phyloP scores from a whole-genome alignment of 768 basidiomycete genomes.

The Rhodotorula sphaerocarpa region DNA sequence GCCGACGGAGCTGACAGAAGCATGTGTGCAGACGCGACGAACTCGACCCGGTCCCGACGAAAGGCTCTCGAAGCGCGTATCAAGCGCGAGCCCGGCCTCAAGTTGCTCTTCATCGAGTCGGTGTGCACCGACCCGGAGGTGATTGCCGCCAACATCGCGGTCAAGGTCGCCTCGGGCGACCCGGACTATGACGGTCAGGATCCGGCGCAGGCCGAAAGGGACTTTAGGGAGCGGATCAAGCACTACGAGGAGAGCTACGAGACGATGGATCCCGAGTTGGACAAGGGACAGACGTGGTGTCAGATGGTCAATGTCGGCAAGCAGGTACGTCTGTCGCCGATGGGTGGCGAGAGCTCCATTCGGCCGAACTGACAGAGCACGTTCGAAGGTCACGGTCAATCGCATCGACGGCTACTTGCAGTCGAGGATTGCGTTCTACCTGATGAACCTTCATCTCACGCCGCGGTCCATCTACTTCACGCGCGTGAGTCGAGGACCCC shows the following conservation, averaged over 20 bases:
- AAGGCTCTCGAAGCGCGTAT: constrained; percentile 77
- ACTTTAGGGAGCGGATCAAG: constrained; percentile 83
- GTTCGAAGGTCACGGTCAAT: constrained; percentile 40
- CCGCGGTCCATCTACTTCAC: constrained; percentile 95
- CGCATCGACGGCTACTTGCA: constrained; percentile 89
- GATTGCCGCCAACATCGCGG: constrained; percentile 88
- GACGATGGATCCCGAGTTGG: constrained; percentile 60
- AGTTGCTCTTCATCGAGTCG: constrained; percentile 88
- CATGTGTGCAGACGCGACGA: constrained; percentile 76
- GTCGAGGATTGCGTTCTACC: constrained; percentile 92
- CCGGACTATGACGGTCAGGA: constrained; percentile 92
- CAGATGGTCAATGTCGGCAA: constrained; percentile 88
- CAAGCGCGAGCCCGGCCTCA: constrained; percentile 73
- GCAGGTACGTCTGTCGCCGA: constrained; percentile 53
- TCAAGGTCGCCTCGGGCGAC: constrained; percentile 93
- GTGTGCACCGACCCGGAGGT: constrained; percentile 86
- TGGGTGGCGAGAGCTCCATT: constrained; percentile 37
- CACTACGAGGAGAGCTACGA: constrained; percentile 94
- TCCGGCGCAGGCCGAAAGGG: constrained; percentile 71
- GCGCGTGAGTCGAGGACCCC: constrained; percentile 53
- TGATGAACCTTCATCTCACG: constrained; percentile 88
- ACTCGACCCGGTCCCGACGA: constrained; percentile 50
- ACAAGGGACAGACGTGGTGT: constrained; percentile 80
- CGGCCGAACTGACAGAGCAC: background rate
- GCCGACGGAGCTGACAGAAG: background rate